These are phyloP conservation scores for Sugiyamaella pinicola DNA, from an alignment of 1,139 yeast species.

Conservation along the genomic window DNA sequence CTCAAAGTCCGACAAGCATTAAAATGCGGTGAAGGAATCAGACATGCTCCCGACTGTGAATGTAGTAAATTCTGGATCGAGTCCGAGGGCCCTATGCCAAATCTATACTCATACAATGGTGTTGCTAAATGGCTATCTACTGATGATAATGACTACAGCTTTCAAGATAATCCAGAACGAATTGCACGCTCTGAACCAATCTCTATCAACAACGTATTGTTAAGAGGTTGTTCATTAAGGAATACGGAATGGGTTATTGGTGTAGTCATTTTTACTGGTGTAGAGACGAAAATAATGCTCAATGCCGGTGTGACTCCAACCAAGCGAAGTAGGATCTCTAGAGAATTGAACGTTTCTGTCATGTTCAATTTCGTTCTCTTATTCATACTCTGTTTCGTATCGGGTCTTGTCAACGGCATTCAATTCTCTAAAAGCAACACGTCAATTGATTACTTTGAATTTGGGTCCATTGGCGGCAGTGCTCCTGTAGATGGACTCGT, in stretches of 20 bases:
- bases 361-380: constrained; percentile 73
- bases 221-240: constrained; percentile 85
- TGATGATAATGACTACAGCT: constrained; percentile 24
- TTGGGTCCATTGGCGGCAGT: constrained; percentile 60
- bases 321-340: constrained; percentile 77
- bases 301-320: constrained; percentile 94
- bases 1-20: constrained; percentile 78
- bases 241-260: constrained; percentile 96
- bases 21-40: constrained; percentile 64
- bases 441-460: constrained; percentile 74
- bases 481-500: constrained; percentile 81
- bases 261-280: constrained; percentile 84
- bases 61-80: constrained; percentile 80
- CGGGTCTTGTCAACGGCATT: constrained; percentile 82
- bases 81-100: constrained; percentile 86
- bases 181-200: constrained; percentile 59
- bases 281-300: constrained; percentile 88
- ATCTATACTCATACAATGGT: constrained; percentile 84
- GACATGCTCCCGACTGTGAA: constrained; percentile 71
- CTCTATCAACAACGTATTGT: constrained; percentile 72
- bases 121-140: constrained; percentile 59
- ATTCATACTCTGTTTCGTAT: constrained; percentile 75
- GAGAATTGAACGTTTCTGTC: constrained; percentile 81
- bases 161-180: constrained; percentile 26
- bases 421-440: constrained; percentile 49